phyloP scores from a whole-genome alignment of 345 rosid genomes.

The Microthlaspi erraticum region DNA sequence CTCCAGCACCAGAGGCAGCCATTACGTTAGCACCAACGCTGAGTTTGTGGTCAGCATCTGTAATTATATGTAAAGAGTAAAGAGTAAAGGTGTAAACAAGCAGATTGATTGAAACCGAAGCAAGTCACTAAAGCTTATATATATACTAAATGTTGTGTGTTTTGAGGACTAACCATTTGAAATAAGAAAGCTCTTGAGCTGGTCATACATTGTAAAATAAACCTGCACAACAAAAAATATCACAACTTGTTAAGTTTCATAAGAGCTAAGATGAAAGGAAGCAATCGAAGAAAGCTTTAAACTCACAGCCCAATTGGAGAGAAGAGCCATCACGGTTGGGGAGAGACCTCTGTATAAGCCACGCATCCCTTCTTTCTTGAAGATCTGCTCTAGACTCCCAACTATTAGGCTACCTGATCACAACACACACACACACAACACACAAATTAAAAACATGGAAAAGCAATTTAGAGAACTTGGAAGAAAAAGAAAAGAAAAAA shows the following conservation, averaged over 20 bases:
- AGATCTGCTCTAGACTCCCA: constrained; percentile 73
- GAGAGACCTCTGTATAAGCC: constrained; percentile 85
- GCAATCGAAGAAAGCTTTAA: neutral
- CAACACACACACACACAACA: too few species aligned
- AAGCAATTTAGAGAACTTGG: neutral
- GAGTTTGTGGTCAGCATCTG: constrained; percentile 61
- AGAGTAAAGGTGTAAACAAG: constrained; percentile 12
- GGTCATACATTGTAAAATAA: constrained; percentile 84
- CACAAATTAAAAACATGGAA: too few species aligned
- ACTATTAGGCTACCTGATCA: constrained; percentile 81
- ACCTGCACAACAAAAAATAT: constrained; percentile 54
- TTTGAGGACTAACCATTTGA: constrained; percentile 56
- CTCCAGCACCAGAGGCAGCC: constrained; percentile 94
- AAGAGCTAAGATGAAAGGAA: neutral
- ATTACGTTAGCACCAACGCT: constrained; percentile 75
- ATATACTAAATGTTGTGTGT: neutral
- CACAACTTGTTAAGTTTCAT: neutral
- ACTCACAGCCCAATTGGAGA: constrained; percentile 88
- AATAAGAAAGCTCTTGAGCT: constrained; percentile 68
- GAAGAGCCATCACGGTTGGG: constrained; percentile 79
- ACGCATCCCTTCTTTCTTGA: constrained; percentile 70
- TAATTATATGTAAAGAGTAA: too few species aligned
- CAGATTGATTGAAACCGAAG: constrained; percentile 6
- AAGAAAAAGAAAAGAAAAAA: neutral
- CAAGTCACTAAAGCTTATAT: neutral